These are phyloP conservation scores for Imleria badia DNA, from an alignment of 768 basidiomycete genomes.

Conservation along the genomic window DNA sequence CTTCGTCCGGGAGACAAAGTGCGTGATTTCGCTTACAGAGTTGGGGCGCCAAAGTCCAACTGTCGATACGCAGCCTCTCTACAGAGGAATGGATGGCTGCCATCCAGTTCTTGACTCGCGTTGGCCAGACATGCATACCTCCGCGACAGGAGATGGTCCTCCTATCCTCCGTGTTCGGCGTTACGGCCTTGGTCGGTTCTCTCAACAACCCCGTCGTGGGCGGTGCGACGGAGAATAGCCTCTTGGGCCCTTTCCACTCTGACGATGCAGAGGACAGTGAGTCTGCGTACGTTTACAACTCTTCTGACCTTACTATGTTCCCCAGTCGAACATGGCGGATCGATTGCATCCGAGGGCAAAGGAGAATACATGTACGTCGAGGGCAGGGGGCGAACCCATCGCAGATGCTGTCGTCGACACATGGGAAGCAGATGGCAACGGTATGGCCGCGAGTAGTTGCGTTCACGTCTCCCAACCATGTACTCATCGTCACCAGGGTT, in stretches of 20 bases:
- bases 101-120: conserved; percentile 74
- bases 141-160: conserved; percentile 80
- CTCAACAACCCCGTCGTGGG: conserved; percentile 66
- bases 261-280: conserved; percentile 72
- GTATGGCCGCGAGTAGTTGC: conserved; percentile 36
- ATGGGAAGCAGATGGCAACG: conserved; percentile 76
- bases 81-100: conserved; percentile 88
- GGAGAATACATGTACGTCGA: conserved; percentile 83
- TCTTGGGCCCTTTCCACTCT: conserved; percentile 82
- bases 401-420: conserved; percentile 69
- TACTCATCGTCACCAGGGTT: conserved; percentile 10
- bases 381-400: conserved; percentile 65
- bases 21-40: conserved; percentile 8
- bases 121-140: conserved; percentile 71
- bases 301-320: not conserved
- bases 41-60: not conserved
- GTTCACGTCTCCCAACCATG: conserved; percentile 3
- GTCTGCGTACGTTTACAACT: conserved; percentile 15
- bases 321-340: conserved; percentile 63
- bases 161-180: conserved; percentile 76
- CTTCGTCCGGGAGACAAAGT: conserved; percentile 71
- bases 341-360: conserved; percentile 86
- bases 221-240: conserved; percentile 68
- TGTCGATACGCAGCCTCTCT: conserved; percentile 46
- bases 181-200: conserved; percentile 73